Conservation (phyloP, 441 rosid species). For the Aquilaria agallochum region DNA sequence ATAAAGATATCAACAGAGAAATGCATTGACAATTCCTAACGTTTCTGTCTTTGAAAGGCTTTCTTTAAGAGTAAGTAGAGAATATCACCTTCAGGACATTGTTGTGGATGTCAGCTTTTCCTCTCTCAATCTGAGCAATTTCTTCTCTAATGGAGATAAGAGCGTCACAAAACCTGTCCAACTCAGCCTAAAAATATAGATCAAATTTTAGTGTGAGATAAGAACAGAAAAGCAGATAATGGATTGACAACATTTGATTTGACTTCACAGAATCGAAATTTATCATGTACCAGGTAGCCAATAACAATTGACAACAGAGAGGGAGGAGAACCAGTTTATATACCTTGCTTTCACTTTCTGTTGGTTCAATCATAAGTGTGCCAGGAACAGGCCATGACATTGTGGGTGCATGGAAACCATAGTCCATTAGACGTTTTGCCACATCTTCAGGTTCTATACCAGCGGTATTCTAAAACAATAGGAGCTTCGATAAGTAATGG, state of each 20-base stretch:
- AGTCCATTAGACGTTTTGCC: constrained; percentile 94
- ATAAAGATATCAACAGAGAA: neutral
- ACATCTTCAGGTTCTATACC: constrained; percentile 98
- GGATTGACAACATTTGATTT: too few relatives aligned
- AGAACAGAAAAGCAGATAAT: neutral
- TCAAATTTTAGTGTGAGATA: constrained; percentile 12
- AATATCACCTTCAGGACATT: constrained; percentile 79
- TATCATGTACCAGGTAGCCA: too few relatives aligned
- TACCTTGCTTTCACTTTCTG: constrained; percentile 99
- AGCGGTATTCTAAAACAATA: constrained; percentile 60
- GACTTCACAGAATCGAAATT: too few relatives aligned
- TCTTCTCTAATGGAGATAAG: constrained; percentile 94
- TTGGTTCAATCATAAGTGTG: constrained; percentile 97
- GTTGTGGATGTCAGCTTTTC: constrained; percentile 83
- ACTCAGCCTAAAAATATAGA: constrained; percentile 66
- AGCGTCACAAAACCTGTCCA: constrained; percentile 92
- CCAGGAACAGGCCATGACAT: constrained; percentile 99
- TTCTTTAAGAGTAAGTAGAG: constrained; percentile 2
- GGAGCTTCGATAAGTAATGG: constrained; percentile 7
- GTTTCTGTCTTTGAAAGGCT: too few relatives aligned
- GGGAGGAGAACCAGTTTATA: neutral
- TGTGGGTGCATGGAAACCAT: constrained; percentile 96
- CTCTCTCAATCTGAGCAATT: constrained; percentile 85
- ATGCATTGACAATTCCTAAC: neutral
- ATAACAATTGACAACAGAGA: too few relatives aligned